Percentiles rank a stretch among this genome's conserved stretches.
Conservation (phyloP, 495 filamentous ascomycete species). For the Clavariopsis aquatica region DNA sequence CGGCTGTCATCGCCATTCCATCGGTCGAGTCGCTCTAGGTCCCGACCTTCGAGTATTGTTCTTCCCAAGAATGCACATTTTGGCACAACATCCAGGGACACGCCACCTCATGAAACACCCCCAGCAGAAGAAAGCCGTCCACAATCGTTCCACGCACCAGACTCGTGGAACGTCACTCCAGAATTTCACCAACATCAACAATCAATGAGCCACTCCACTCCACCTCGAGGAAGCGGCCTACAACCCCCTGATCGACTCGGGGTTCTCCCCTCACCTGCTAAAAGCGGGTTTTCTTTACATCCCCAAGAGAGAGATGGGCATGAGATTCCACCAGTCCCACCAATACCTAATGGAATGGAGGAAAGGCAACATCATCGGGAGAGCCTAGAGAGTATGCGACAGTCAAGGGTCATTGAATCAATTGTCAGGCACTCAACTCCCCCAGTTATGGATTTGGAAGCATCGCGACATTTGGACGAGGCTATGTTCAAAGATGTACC, state of each 20-base stretch:
- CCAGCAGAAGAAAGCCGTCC: constrained; percentile 27
- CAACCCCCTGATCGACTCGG: constrained; percentile 35
- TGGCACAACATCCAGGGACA: constrained; percentile 20
- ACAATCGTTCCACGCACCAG: constrained; percentile 34
- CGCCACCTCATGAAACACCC: constrained; percentile 31
- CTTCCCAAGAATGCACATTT: constrained; percentile 26
- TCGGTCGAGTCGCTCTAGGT: constrained; percentile 31
- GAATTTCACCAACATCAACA: background rate
- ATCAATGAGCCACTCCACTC: constrained; percentile 18
- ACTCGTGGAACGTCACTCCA: constrained; percentile 30
- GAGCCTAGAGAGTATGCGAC: constrained; percentile 13
- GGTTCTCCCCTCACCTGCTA: constrained; percentile 36
- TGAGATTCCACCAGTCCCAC: constrained; percentile 30
- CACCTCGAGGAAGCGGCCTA: constrained; percentile 30
- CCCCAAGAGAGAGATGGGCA: constrained; percentile 27
- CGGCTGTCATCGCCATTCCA: constrained; percentile 37
- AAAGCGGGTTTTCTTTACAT: constrained; percentile 31
- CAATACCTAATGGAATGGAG: constrained; percentile 26
- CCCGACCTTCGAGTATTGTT: constrained; percentile 32
- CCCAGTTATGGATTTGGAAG: constrained; percentile 5
- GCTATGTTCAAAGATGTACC: background rate
- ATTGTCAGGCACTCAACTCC: constrained; percentile 32
- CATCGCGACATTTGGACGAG: constrained; percentile 1
- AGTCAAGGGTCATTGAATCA: constrained; percentile 27
- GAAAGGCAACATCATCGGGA: constrained; percentile 1